Base-by-base conservation (phyloP, 129 eudicot genomes). In the Logfia minima region DNA sequence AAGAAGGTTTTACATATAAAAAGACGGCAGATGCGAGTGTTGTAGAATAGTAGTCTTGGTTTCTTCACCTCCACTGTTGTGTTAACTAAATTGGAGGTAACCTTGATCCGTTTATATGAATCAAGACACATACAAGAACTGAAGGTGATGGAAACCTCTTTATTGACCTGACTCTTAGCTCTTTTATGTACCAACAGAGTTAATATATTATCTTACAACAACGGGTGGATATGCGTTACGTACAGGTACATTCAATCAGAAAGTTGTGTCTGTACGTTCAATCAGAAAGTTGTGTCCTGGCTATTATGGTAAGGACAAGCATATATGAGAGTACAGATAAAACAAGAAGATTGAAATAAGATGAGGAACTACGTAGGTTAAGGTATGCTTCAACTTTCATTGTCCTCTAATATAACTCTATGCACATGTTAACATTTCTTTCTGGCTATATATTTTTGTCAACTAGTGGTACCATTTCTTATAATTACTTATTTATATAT, bases 81-180 rank as follows among this genome's bases (percentile, higher is more conserved):
- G 75, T 11, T 53, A 61, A 32, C 35, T 32, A 0, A 9, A 37
- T 1, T 74, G 62, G 70, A 74, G 51, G 26, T 11, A 43, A 5
- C 18, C 13, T 61, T 74, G 60, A 37, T 74, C 61, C 78, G 24
- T 24, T 39, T 61, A 17, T 59, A 74, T 60, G 77, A 23, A 58
- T 72, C 7, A 21, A 37, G 48, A 39, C 48, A 2, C 13, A 39
- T 39, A 9, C 48, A 39, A 39, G 13, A 71, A 71, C 24, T 18
- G 24, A 39, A 74, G 31, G 68, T 59, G 77, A 56, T 23, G 34
- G 41, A n/a, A 56, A 29, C 31, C 26, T 6, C 21, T 32, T 29
- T 21, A 39, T 35, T 16, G 56, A 23, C 26, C 9, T 39, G 78
- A 37, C 78, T 74, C 39, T 39, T 23, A 65, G 2, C 69, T 64